These are phyloP conservation scores for Pelargonium cotyledonis DNA, from an alignment of 441 rosid species.

Conservation along the genomic window DNA sequence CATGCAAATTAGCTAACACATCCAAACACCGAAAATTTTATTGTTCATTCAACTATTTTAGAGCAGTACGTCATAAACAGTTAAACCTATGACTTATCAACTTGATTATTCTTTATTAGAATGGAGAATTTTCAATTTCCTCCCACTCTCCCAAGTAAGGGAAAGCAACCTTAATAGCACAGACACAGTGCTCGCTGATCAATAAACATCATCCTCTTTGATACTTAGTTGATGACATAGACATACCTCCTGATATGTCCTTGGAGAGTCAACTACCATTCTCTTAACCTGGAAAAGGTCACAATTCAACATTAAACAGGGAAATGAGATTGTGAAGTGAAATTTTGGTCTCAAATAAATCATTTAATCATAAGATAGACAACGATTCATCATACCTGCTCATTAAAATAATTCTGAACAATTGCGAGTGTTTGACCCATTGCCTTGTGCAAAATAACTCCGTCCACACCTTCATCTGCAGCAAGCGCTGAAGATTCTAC, in stretches of 20 bases:
- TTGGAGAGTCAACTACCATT: conserved; percentile 88
- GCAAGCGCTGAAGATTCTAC: conserved; percentile 94
- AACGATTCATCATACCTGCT: conserved; percentile 41
- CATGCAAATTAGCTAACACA: not conserved
- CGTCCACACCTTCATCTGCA: conserved; percentile 91
- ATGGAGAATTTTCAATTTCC: too few relatives aligned
- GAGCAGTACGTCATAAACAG: not conserved
- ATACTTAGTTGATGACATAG: conserved; percentile 11
- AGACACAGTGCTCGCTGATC: not conserved
- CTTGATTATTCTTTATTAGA: too few relatives aligned
- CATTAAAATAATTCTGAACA: conserved; percentile 87
- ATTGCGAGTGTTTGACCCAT: conserved; percentile 96
- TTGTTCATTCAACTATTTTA: not conserved
- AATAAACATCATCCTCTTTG: conserved; percentile 5
- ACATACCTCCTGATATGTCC: conserved; percentile 87
- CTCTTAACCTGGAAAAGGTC: conserved; percentile 54
- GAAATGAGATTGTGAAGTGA: conserved; percentile 11
- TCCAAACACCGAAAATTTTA: not conserved
- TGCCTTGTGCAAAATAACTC: conserved; percentile 80
- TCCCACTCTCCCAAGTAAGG: too few relatives aligned
- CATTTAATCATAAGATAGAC: conserved; percentile 12
- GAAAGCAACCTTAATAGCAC: conserved; percentile 2
- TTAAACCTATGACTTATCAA: not conserved
- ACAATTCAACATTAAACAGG: conserved; percentile 16
- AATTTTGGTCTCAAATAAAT: conserved; percentile 6